These are phyloP conservation scores for Leccinum boreale DNA, from an alignment of 768 basidiomycete genomes.

Conservation along the genomic window DNA sequence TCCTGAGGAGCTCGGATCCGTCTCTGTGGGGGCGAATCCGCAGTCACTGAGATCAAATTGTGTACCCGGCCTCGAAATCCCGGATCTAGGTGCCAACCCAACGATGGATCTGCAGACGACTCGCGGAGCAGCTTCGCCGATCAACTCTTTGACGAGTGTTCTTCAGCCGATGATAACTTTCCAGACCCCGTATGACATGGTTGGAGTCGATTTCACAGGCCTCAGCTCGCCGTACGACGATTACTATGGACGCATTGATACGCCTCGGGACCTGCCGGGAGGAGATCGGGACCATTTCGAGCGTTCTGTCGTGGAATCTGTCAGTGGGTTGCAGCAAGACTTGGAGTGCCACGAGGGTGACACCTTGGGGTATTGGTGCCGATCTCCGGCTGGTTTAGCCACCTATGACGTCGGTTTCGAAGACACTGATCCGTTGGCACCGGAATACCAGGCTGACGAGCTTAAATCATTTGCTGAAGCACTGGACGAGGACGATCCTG, in stretches of 20 bases:
- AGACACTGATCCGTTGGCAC: background rate
- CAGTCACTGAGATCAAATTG: background rate
- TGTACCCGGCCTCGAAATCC: background rate
- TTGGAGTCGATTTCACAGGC: conserved; percentile 10
- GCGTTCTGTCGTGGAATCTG: background rate
- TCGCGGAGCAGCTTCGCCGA: background rate
- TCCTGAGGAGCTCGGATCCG: background rate
- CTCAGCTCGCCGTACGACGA: conserved; percentile 8
- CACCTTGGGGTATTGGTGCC: conserved; percentile 2
- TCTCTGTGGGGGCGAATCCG: background rate
- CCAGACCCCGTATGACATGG: conserved; percentile 10
- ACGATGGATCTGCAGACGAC: background rate
- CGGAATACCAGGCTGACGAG: conserved; percentile 1
- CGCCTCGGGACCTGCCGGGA: background rate
- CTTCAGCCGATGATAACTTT: conserved; percentile 5
- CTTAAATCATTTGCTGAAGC: background rate
- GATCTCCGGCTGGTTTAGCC: background rate
- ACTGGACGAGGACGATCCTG: background rate
- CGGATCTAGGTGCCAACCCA: background rate
- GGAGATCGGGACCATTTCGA: background rate
- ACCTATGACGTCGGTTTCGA: conserved; percentile 4
- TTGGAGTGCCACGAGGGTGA: background rate
- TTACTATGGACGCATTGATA: background rate
- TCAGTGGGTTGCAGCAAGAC: background rate
- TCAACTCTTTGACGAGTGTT: conserved; percentile 3